Evolutionary conservation across 1,284 basidiomycete species (phyloP).

Genomic region (Rugosomyces carneus): DNA sequence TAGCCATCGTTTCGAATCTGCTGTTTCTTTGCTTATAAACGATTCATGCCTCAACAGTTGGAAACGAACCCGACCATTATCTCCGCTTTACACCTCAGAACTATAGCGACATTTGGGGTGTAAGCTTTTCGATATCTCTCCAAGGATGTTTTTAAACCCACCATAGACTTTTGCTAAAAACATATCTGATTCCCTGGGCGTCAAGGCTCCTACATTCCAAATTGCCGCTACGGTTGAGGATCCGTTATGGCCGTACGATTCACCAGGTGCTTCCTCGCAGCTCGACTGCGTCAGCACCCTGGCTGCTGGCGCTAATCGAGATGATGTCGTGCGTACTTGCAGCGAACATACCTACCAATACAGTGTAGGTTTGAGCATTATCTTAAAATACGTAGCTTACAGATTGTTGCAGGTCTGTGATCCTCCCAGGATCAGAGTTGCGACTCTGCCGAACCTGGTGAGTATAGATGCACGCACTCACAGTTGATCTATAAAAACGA

Average conservation of each 20-base stretch:
- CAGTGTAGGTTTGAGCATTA: slow-evolving; percentile 29
- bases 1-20: slow-evolving; percentile 17
- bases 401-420: slow-evolving; percentile 34
- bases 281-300: slow-evolving; percentile 42
- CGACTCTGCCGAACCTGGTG: slow-evolving; percentile 43
- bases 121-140: slow-evolving; percentile 16
- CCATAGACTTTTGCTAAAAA: slow-evolving; percentile 40
- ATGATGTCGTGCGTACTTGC: slow-evolving; percentile 34
- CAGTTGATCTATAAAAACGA: background rate
- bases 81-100: slow-evolving; percentile 34
- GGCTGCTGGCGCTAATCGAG: slow-evolving; percentile 36
- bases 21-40: background rate
- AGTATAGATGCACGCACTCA: slow-evolving; percentile 7
- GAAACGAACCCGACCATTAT: slow-evolving; percentile 50
- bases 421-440: slow-evolving; percentile 34
- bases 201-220: slow-evolving; percentile 36
- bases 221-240: slow-evolving; percentile 42
- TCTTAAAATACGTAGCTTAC: background rate
- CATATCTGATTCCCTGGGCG: slow-evolving; percentile 32
- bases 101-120: slow-evolving; percentile 39
- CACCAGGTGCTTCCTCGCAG: slow-evolving; percentile 33
- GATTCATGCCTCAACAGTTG: slow-evolving; percentile 27
- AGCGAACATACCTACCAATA: slow-evolving; percentile 50
- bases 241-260: slow-evolving; percentile 44
- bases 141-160: background rate